Evolutionary conservation across 176 grass and related monocot genomes (phyloP), one percentile per base, ranked within the genome.

Genomic region (Carex littledalei): DNA sequence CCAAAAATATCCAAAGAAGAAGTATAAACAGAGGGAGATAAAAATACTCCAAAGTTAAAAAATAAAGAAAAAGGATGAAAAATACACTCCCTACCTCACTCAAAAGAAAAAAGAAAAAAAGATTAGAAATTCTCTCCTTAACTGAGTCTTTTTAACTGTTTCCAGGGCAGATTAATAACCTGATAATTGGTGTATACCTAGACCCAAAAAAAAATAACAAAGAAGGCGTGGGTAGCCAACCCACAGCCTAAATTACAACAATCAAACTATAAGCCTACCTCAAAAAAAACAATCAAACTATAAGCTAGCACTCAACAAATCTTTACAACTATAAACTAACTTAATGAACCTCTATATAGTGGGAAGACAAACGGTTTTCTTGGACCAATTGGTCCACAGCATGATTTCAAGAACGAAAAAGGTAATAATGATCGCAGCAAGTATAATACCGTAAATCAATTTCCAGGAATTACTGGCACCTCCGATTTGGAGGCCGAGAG

Each of bases 401-500:
- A 84, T 81, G 71, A 86, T 84, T 79, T 93, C 91, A 17, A 93
- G 79, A 58, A 88, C 49, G 6, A 59, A 83, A 74, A 76, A 32
- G 79, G 22, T 41, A 14, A 88, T 76, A 20, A 88, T 53, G 57
- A 93, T 21, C 5, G 61, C 14, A 58, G 72, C 21, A 24, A 93
- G 67, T 41, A 86, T 54, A 50, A 85, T 73, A 22, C 91, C 88
- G 53, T 90, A 93, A 75, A 66, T 41, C 5, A 88, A 26, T 78
- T 86, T 90, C 91, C 91, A 92, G 14, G 84, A 81, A 64, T 76
- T 81, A 50, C 62, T 53, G 39, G 88, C 84, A 49, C 16, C 83
- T 74, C 91, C 88, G 67, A 84, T 85, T 75, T 88, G 70, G 54
- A 90, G 78, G 16, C 91, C 91, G 45, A 90, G 69, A 61, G 74